Conservation (phyloP, 2,329 filamentous ascomycete species). For the Drechmeria coniospora region DNA sequence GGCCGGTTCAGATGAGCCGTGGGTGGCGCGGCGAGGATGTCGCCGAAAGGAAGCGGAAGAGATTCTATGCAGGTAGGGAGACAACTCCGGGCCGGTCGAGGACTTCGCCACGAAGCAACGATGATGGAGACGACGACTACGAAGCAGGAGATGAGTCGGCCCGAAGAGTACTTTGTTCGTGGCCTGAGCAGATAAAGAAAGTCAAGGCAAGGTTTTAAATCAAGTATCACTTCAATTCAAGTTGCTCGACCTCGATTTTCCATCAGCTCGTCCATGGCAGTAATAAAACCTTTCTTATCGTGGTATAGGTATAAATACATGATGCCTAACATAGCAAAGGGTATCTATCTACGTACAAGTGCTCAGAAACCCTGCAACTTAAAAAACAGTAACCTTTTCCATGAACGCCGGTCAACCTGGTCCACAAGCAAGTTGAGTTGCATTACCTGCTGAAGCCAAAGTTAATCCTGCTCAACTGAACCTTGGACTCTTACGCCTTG, state of each 20-base stretch:
- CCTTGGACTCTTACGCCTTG: conserved; percentile 40
- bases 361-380: conserved; percentile 2
- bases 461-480: too few species aligned
- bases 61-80: conserved; percentile 6
- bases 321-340: conserved; percentile 3
- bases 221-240: too few species aligned
- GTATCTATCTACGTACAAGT: conserved; percentile 5
- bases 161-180: conserved; percentile 1
- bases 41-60: conserved; percentile 13
- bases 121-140: conserved; percentile 1
- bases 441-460: too few species aligned
- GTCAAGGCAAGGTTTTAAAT: too few species aligned
- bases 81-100: not conserved
- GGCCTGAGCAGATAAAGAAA: too few species aligned
- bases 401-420: too few species aligned
- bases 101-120: conserved; percentile 6
- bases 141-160: conserved; percentile 2
- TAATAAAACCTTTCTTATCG: too few species aligned
- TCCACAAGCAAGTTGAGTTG: too few species aligned
- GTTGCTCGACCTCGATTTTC: too few species aligned
- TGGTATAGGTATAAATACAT: too few species aligned
- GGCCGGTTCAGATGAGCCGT: conserved; percentile 31
- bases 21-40: conserved; percentile 30
- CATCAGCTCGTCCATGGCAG: too few species aligned
- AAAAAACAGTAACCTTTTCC: too few species aligned